Base-by-base conservation (phyloP, 495 filamentous ascomycete species). In the Penicillium chermesinum region DNA sequence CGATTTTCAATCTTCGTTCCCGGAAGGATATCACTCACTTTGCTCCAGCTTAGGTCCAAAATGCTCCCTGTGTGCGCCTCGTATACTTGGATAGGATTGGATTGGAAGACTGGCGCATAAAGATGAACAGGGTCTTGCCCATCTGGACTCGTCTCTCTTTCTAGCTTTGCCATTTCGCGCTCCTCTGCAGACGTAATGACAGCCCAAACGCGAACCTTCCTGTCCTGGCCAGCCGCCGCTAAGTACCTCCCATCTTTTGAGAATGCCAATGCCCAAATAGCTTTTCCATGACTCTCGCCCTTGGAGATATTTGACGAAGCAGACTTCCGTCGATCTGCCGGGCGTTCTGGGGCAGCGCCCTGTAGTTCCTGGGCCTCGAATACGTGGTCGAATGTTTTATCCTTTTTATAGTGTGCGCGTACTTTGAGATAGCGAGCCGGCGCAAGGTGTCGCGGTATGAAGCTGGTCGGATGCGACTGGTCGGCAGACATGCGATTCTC, bases 41-140 rank as follows among this genome's bases (percentile, higher is more conserved):
- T 99, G 71, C 89, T 95, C 91, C 93, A 99, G 64, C 88, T 95
- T 30, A 99, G 58, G 59, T 95, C 91, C 53, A 99, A 69, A 4
- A 99, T 81, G 60, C 91, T 90, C 6, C 85, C 85, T 0, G 82
- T 87, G 59, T 99, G 93, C 0, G 90, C 91, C 45, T 81, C 70
- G 58, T 93, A 96, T 58, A 93, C 85, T 42, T 83, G 79, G 4
- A 86, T 58, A 1, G 90, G 87, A 59, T 85, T 84, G 14, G 77
- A 72, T 56, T 82, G 80, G 65, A 99, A 96, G n/a, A 97, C 89
- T 5, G 90, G 93, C 30, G 93, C 93, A 58, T 85, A 91, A 51
- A 97, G 70, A 49, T 80, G 79, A 10, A 68, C 57, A 25, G 53
- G 48, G 0, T 55, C 47, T 4, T 64, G 60, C 46, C 85, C 76